phyloP scores from a whole-genome alignment of 2,329 filamentous ascomycete genomes.

The Malbranchea zuffiana region DNA sequence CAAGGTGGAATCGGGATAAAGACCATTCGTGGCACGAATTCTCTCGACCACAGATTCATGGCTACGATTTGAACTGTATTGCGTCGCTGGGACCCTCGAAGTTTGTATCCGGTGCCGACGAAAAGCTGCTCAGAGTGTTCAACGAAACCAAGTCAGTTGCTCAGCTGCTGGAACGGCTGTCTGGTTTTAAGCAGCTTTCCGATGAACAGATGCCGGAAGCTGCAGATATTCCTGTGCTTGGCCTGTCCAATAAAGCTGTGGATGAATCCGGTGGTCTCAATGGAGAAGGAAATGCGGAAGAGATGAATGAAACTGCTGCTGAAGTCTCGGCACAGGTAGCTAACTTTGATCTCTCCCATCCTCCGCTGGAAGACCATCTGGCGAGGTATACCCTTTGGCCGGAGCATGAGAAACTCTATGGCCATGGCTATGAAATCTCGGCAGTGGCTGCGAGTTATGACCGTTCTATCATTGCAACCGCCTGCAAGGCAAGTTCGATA shows the following conservation, averaged over 20 bases:
- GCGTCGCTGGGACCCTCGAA: conserved; percentile 59
- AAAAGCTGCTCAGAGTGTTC: conserved; percentile 96
- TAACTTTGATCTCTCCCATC: conserved; percentile 55
- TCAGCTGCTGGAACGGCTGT: conserved; percentile 57
- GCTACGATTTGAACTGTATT: conserved; percentile 94
- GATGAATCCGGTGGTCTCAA: conserved; percentile 45
- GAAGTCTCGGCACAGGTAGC: conserved; percentile 32
- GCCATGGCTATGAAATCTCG: conserved; percentile 94
- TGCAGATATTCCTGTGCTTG: conserved; percentile 88
- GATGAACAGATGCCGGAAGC: conserved; percentile 59
- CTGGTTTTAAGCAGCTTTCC: conserved; percentile 43
- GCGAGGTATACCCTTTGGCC: conserved; percentile 90
- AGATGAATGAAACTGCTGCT: conserved; percentile 31
- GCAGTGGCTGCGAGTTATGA: conserved; percentile 69
- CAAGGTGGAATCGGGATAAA: conserved; percentile 55
- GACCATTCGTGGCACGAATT: conserved; percentile 80
- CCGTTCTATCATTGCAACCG: conserved; percentile 69
- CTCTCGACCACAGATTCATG: conserved; percentile 89
- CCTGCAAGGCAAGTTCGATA: conserved; percentile 81
- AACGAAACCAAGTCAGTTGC: conserved; percentile 77
- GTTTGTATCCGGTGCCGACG: conserved; percentile 91
- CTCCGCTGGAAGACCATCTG: conserved; percentile 81
- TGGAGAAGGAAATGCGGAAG: conserved; percentile 36
- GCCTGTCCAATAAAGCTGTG: conserved; percentile 90
- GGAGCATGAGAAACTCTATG: conserved; percentile 91